A percentile compares a stretch with the other conserved stretches of the same genome.
phyloP scores from a whole-genome alignment of 345 rosid genomes.

The Hevea brasiliensis region DNA sequence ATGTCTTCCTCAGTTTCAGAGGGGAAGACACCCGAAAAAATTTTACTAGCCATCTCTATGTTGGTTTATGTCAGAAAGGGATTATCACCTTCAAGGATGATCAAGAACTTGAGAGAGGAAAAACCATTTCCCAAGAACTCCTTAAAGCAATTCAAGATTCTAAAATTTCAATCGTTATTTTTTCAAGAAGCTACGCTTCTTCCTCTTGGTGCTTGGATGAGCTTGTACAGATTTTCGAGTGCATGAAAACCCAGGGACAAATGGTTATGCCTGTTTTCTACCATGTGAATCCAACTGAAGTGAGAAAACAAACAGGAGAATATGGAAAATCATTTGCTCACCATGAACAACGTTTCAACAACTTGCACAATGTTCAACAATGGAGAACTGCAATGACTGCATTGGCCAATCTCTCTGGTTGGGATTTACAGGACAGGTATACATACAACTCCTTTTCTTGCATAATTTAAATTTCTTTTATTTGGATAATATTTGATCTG shows the following conservation, averaged over 20 bases:
- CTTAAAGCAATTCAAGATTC: background rate
- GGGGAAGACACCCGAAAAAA: conserved; percentile 4
- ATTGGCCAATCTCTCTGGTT: conserved; percentile 18
- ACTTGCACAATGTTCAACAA: background rate
- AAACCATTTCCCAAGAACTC: background rate
- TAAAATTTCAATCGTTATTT: background rate
- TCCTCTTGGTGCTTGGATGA: conserved; percentile 12
- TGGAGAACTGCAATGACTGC: conserved; percentile 19
- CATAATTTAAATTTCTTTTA: no score
- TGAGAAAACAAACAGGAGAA: background rate
- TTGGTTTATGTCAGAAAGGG: background rate
- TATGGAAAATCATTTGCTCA: background rate
- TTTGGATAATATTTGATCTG: no score
- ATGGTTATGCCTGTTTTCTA: background rate
- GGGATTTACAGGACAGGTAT: conserved; percentile 8
- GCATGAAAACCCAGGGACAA: background rate
- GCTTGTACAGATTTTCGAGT: background rate
- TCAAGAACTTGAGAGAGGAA: background rate
- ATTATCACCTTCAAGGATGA: conserved; percentile 13
- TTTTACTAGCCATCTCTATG: conserved; percentile 4
- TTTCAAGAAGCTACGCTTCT: background rate
- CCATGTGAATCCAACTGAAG: background rate
- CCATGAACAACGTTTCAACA: background rate
- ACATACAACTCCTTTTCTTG: no score
- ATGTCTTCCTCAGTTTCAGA: conserved; percentile 9